Evolutionary conservation across 1,284 basidiomycete species (phyloP).

Genomic region (Heterobasidion occidentale): DNA sequence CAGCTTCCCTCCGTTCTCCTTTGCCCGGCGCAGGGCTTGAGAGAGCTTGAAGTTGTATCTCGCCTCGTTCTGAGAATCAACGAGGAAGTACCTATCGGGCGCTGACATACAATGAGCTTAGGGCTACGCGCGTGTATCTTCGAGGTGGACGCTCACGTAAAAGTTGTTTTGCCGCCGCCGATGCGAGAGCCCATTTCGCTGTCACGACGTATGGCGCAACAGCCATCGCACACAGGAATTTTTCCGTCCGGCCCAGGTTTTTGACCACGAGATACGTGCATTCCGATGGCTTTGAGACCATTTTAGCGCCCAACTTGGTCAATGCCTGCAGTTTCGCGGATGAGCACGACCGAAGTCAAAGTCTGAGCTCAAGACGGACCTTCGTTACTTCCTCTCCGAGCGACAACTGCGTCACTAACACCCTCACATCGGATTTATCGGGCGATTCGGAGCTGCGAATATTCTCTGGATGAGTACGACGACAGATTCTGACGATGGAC

Average conservation of each 20-base stretch:
- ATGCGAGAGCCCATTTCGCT: conserved; percentile 59
- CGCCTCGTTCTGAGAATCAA: conserved; percentile 52
- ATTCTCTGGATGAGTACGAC: background rate
- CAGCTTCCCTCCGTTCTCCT: conserved; percentile 38
- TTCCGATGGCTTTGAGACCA: conserved; percentile 50
- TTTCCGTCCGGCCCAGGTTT: conserved; percentile 70
- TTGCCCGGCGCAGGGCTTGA: conserved; percentile 52
- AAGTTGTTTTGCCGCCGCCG: conserved; percentile 44
- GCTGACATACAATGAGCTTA: conserved; percentile 31
- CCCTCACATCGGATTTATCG: background rate
- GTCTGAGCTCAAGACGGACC: conserved; percentile 24
- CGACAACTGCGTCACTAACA: conserved; percentile 47
- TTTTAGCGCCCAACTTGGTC: conserved; percentile 52
- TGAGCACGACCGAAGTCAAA: background rate
- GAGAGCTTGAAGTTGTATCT: conserved; percentile 57
- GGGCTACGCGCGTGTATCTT: background rate
- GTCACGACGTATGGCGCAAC: conserved; percentile 53
- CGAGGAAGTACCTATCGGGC: conserved; percentile 47
- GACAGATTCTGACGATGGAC: background rate
- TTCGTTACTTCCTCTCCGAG: conserved; percentile 41
- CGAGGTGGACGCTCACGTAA: conserved; percentile 42
- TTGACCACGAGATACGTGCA: conserved; percentile 73
- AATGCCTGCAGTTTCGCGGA: conserved; percentile 35
- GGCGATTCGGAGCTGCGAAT: background rate
- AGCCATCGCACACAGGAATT: conserved; percentile 71